Evolutionary conservation across 495 filamentous ascomycete species (phyloP), one percentile per base, ranked within the genome.

Genomic region (Penicillium diatomitis): DNA sequence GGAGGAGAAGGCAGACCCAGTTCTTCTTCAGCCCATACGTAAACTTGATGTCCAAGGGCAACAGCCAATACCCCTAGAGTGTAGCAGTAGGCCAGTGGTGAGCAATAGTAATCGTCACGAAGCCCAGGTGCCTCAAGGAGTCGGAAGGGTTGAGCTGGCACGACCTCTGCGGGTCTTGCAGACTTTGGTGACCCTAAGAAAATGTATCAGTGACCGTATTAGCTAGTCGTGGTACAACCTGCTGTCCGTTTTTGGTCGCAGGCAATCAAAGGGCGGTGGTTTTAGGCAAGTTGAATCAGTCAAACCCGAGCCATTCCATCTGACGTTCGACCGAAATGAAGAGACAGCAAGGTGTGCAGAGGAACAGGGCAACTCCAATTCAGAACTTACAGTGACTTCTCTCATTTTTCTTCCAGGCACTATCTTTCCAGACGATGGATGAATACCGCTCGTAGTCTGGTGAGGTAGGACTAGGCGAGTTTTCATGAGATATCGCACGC

Each of bases 101-200:
- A 90, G 66, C 90, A 96, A 61, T 98, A 98, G 57, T 89, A 98
- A 64, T 98, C 94, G 62, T 98, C 92, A 30, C 88, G 78, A 41
- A 97, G 75, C 28, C 79, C 77, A 2, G 91, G 90, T 4, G 92
- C 92, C 69, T 96, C 88, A 9, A 98, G 70, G 3, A 96, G 89
- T 65, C 87, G 84, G 71, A 94, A 95, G 5, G 88, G 86, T 28
- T 82, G 79, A 7, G 72, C 71, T 5, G 88, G 86, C 12, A 91
- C 72, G 29, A 64, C 46, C 36, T 62, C 48, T 52, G 20, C 20
- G 20, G 46, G 43, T 35, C 49, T 48, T 49, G 49, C 27, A 46
- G 6, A 37, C 28, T 38, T 28, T 38, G 28, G 45, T 8, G 56
- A 54, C 65, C 65, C 68, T 71, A 41, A 32, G 31, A 39, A 40